A percentile compares a stretch with the other conserved stretches of the same genome.
phyloP scores from a whole-genome alignment of 2,329 filamentous ascomycete genomes.

The Sphaerostilbella broomeana region DNA sequence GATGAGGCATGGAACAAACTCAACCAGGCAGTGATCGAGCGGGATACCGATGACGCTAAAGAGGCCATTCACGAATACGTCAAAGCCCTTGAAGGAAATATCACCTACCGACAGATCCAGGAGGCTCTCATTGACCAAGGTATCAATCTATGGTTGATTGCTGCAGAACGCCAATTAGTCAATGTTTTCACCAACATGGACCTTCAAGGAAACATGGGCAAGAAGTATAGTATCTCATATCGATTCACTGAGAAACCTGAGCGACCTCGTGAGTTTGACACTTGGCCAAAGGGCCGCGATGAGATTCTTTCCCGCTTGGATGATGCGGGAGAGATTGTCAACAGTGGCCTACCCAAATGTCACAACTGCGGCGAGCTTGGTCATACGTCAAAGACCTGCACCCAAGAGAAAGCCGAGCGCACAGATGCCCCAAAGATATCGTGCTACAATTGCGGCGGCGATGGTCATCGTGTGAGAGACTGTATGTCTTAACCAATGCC shows the following conservation, averaged over 20 bases:
- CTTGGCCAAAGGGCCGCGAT: slow-evolving; percentile 52
- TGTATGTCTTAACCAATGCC: slow-evolving; percentile 40
- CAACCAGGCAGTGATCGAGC: slow-evolving; percentile 41
- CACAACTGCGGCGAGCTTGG: slow-evolving; percentile 58
- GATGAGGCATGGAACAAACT: slow-evolving; percentile 56
- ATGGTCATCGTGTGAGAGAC: slow-evolving; percentile 62
- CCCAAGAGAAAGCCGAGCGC: slow-evolving; percentile 48
- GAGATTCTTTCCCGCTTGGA: slow-evolving; percentile 59
- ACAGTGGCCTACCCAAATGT: slow-evolving; percentile 54
- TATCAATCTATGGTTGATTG: slow-evolving; percentile 56
- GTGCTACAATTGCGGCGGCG: slow-evolving; percentile 59
- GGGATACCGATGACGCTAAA: slow-evolving; percentile 58
- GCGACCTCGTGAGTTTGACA: slow-evolving; percentile 51
- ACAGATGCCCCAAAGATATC: slow-evolving; percentile 40
- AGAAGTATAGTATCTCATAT: slow-evolving; percentile 58
- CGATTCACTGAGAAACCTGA: slow-evolving; percentile 52
- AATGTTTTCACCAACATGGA: slow-evolving; percentile 63
- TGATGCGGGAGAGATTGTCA: slow-evolving; percentile 58
- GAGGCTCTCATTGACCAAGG: slow-evolving; percentile 47
- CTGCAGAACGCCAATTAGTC: slow-evolving; percentile 50
- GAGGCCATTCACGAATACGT: slow-evolving; percentile 53
- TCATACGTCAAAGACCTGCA: slow-evolving; percentile 55
- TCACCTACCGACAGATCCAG: slow-evolving; percentile 57
- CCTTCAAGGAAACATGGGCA: slow-evolving; percentile 59
- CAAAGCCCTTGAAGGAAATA: slow-evolving; percentile 48